Conservation (phyloP, 2,329 filamentous ascomycete species). For the Aspergillus fructus region DNA sequence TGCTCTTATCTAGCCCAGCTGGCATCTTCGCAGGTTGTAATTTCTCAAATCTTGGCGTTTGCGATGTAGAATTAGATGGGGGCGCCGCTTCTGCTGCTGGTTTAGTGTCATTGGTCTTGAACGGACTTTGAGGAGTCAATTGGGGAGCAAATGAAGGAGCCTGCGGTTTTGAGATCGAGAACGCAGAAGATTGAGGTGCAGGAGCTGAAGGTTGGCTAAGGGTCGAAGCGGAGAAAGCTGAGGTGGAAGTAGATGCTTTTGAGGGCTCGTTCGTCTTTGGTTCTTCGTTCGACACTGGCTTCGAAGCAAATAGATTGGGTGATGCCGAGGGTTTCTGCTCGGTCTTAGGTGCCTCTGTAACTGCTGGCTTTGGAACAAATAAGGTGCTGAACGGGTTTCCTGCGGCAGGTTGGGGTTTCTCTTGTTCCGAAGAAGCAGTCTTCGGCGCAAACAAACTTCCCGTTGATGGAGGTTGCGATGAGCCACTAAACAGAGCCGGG, state of each 20-base stretch:
- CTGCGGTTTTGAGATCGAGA: constrained; percentile 12
- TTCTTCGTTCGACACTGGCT: constrained; percentile 15
- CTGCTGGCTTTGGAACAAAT: constrained; percentile 20
- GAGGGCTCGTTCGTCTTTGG: constrained; percentile 10
- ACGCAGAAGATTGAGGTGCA: constrained; percentile 8
- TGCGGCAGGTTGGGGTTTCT: constrained; percentile 14
- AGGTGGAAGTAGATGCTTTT: constrained; percentile 14
- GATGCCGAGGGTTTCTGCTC: constrained; percentile 17
- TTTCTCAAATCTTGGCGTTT: constrained; percentile 11
- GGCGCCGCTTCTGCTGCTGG: constrained; percentile 1
- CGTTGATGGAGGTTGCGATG: constrained; percentile 21
- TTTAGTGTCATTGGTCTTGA: constrained; percentile 16
- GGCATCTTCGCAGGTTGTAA: constrained; percentile 21
- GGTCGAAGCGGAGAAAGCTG: constrained; percentile 16
- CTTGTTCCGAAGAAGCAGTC: constrained; percentile 15
- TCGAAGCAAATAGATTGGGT: constrained; percentile 17
- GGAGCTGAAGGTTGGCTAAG: constrained; percentile 3
- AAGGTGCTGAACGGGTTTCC: constrained; percentile 23
- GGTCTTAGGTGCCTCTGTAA: constrained; percentile 12
- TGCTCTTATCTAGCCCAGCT: constrained; percentile 16
- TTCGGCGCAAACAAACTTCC: constrained; percentile 26
- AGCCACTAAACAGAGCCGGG: constrained; percentile 12
- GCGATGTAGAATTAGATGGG: neutral
- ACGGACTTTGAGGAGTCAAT: constrained; percentile 10
- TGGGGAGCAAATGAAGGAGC: constrained; percentile 4